These are phyloP conservation scores for Phytophthora constricta DNA, from an alignment of 352 stramenopile species.

Conservation along the genomic window DNA sequence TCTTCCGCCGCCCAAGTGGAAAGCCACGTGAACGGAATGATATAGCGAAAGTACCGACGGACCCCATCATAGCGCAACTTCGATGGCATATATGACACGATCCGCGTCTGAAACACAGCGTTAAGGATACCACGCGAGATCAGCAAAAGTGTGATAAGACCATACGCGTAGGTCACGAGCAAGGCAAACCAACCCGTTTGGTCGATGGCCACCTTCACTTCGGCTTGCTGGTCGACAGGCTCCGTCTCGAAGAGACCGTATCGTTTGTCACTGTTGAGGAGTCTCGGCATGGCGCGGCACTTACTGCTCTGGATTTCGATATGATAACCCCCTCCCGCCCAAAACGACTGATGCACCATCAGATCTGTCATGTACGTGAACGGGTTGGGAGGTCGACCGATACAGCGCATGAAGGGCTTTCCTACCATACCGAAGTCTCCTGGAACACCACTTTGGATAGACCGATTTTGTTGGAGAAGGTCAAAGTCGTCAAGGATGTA, in stretches of 20 bases:
- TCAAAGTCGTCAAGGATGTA: slow-evolving; percentile 67
- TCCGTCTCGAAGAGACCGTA: slow-evolving; percentile 58
- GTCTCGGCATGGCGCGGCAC: slow-evolving; percentile 47
- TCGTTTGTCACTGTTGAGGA: slow-evolving; percentile 48
- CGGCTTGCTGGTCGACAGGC: slow-evolving; percentile 42
- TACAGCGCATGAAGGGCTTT: slow-evolving; percentile 58
- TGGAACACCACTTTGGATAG: slow-evolving; percentile 45
- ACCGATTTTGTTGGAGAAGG: slow-evolving; percentile 32
- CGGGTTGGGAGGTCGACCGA: slow-evolving; percentile 36
- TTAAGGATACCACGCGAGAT: slow-evolving; percentile 60
- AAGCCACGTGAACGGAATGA: slow-evolving; percentile 57
- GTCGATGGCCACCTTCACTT: slow-evolving; percentile 54
- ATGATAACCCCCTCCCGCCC: slow-evolving; percentile 55
- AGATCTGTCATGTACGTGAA: slow-evolving; percentile 72
- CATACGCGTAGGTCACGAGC: slow-evolving; percentile 50
- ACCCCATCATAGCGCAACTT: slow-evolving; percentile 44
- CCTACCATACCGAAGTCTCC: slow-evolving; percentile 52
- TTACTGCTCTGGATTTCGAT: slow-evolving; percentile 66
- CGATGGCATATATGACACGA: slow-evolving; percentile 53
- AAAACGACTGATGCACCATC: slow-evolving; percentile 64
- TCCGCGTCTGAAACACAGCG: slow-evolving; percentile 42
- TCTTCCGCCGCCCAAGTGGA: slow-evolving; percentile 44
- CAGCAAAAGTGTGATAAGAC: slow-evolving; percentile 55
- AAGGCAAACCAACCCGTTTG: slow-evolving; percentile 48
- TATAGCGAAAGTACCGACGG: slow-evolving; percentile 39